Base-by-base conservation (phyloP, 2,329 filamentous ascomycete genomes). In the Malbranchea cinnamomea region DNA sequence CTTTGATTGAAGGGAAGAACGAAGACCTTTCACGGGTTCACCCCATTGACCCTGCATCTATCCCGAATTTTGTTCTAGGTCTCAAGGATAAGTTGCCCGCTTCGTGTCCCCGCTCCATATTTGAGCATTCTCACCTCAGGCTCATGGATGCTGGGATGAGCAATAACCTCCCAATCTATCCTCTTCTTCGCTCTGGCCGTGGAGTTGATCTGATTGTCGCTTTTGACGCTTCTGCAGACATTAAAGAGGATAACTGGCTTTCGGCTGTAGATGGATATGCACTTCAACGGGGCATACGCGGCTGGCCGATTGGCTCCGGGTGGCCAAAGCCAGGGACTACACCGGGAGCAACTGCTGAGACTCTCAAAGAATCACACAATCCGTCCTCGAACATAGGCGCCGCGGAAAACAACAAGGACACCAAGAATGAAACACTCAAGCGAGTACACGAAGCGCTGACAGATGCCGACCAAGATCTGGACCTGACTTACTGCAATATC, bases 61-160 rank as follows among this genome's bases (percentile, higher is more conserved):
- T 98, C 33, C 87, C 89, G 2, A 98, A 98, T 50, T 95, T 78
- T 47, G 76, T 76, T 0, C 73, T 83, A 36, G 80, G 79, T 6
- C 79, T 98, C 74, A 67, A 78, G 42, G 74, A 71, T 8, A 65
- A 71, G 37, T 63, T 98, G 5, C 78, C 83, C 1, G 56, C 69
- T 1, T 80, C 81, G 0, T 78, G 78, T n/a, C 84, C 89, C 0
- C 70, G 76, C 18, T 83, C 72, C 34, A 71, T 93, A 22, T 74
- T 80, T 44, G 62, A 71, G 11, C 67, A 65, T 9, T 65, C 75
- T 25, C 78, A 92, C 49, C 65, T 87, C 11, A 76, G 81, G 40
- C 66, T 87, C 10, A 95, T 94, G 85, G 89, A 98, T 52, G 85
- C 89, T 2, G 89, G 89, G 29, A 98, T 98, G 89, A 91, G 81